phyloP scores from a whole-genome alignment of 2,329 filamentous ascomycete genomes.

The Herpomyces periplanetae region DNA sequence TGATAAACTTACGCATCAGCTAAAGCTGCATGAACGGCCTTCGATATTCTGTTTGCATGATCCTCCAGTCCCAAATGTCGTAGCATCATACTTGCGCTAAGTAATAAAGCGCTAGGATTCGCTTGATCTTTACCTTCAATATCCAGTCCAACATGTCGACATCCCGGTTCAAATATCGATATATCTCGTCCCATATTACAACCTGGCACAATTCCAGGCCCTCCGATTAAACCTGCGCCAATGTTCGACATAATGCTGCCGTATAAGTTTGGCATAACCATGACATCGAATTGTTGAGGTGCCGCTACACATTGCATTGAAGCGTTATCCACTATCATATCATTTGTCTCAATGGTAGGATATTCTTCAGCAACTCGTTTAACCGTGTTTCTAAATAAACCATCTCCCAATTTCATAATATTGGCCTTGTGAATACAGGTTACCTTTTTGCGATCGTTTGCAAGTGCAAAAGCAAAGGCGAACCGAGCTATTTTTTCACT shows the following conservation, averaged over 20 bases:
- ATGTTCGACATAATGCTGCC: constrained; percentile 97
- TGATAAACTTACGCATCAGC: constrained; percentile 32
- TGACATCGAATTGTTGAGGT: constrained; percentile 93
- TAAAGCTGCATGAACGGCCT: constrained; percentile 44
- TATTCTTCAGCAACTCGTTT: constrained; percentile 74
- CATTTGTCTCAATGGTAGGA: constrained; percentile 73
- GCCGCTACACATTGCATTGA: constrained; percentile 93
- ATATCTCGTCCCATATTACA: constrained; percentile 99
- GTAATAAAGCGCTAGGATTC: constrained; percentile 78
- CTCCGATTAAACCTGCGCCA: constrained; percentile 76
- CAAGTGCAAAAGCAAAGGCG: constrained; percentile 81
- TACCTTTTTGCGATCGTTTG: constrained; percentile 96
- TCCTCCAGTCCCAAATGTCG: constrained; percentile 88
- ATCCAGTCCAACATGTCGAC: constrained; percentile 92
- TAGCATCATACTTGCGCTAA: constrained; percentile 85
- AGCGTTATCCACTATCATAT: constrained; percentile 99
- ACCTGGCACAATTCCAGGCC: constrained; percentile 78
- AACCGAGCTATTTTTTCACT: constrained; percentile 98
- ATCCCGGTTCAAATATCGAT: constrained; percentile 91
- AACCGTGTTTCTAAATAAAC: constrained; percentile 93
- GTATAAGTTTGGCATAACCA: constrained; percentile 99
- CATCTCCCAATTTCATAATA: constrained; percentile 98
- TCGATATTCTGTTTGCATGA: constrained; percentile 90
- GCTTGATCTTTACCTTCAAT: constrained; percentile 99
- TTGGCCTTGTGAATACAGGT: constrained; percentile 99